Evolutionary conservation across 352 stramenopile genomes (phyloP).

Genomic region (Phytophthora macrochlamydospora): DNA sequence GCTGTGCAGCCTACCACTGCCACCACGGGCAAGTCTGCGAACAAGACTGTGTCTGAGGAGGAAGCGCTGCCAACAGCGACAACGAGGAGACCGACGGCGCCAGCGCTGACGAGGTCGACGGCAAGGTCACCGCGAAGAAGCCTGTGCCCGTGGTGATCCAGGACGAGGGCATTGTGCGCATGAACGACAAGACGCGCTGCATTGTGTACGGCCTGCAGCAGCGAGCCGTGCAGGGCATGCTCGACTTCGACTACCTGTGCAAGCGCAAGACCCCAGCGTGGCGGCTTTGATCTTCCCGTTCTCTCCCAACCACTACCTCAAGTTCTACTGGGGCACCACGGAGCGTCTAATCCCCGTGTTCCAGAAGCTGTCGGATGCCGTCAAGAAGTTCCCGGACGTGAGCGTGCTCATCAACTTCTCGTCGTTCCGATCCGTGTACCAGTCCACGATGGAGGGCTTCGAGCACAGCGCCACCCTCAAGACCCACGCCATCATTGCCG

Average conservation of each 20-base stretch:
- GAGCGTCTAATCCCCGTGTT: slow-evolving; percentile 95
- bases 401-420: slow-evolving; percentile 97
- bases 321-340: slow-evolving; percentile 97
- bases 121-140: slow-evolving; percentile 38
- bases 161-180: slow-evolving; percentile 86
- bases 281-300: slow-evolving; percentile 96
- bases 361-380: slow-evolving; percentile 91
- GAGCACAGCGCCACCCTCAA: slow-evolving; percentile 93
- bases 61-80: slow-evolving; percentile 41
- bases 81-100: slow-evolving; percentile 32
- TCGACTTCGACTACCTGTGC: slow-evolving; percentile 98
- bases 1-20: slow-evolving; percentile 23
- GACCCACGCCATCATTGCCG: slow-evolving; percentile 97
- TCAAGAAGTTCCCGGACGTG: slow-evolving; percentile 93
- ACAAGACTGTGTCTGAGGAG: slow-evolving; percentile 33
- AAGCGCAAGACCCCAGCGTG: slow-evolving; percentile 94
- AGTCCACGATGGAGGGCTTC: slow-evolving; percentile 95
- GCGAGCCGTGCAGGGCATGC: slow-evolving; percentile 95
- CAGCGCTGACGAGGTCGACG: slow-evolving; percentile 31
- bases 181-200: slow-evolving; percentile 89
- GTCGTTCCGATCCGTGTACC: slow-evolving; percentile 96
- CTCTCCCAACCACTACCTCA: slow-evolving; percentile 95
- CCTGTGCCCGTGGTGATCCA: slow-evolving; percentile 61
- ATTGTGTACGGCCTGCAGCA: slow-evolving; percentile 97
- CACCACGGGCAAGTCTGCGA: slow-evolving; percentile 22